Percentiles rank a stretch among this genome's conserved stretches.
Evolutionary conservation across 2,329 filamentous ascomycete species (phyloP).

Genomic region (Davidsoniella eucalypti): DNA sequence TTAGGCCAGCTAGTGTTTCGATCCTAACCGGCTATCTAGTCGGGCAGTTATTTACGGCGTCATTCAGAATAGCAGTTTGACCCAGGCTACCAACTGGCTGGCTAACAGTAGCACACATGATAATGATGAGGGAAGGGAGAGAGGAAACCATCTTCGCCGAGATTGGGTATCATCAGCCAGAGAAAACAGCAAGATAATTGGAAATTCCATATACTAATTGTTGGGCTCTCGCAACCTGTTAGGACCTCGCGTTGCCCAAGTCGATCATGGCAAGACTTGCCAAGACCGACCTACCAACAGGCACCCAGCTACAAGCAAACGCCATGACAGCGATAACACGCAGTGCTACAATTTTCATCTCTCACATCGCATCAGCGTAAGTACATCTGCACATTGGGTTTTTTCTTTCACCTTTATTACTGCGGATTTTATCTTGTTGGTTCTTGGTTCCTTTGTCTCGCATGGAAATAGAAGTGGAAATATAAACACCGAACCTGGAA

Average conservation of each 20-base stretch:
- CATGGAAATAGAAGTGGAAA: neutral
- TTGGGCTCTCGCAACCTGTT: neutral
- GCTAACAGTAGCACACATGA: too few relatives aligned
- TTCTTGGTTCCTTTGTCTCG: neutral
- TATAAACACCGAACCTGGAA: neutral
- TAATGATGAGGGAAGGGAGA: too few relatives aligned
- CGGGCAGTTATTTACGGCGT: too few relatives aligned
- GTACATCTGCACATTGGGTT: constrained; percentile 19
- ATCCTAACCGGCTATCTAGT: too few relatives aligned
- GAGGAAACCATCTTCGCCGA: too few relatives aligned
- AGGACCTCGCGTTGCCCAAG: constrained; percentile 61
- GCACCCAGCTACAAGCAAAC: constrained; percentile 72
- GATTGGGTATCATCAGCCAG: neutral
- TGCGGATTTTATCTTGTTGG: too few relatives aligned
- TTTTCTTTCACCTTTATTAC: too few relatives aligned
- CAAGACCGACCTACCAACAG: constrained; percentile 63
- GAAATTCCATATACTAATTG: neutral
- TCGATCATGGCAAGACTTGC: constrained; percentile 67
- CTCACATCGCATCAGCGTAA: constrained; percentile 59
- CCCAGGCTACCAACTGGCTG: too few relatives aligned
- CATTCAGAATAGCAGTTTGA: too few relatives aligned
- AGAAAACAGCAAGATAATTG: neutral
- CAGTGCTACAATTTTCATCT: constrained; percentile 71
- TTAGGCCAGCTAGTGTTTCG: too few relatives aligned
- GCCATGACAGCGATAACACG: constrained; percentile 65